phyloP scores from a whole-genome alignment of 345 rosid genomes.

The Jatropha curcas region DNA sequence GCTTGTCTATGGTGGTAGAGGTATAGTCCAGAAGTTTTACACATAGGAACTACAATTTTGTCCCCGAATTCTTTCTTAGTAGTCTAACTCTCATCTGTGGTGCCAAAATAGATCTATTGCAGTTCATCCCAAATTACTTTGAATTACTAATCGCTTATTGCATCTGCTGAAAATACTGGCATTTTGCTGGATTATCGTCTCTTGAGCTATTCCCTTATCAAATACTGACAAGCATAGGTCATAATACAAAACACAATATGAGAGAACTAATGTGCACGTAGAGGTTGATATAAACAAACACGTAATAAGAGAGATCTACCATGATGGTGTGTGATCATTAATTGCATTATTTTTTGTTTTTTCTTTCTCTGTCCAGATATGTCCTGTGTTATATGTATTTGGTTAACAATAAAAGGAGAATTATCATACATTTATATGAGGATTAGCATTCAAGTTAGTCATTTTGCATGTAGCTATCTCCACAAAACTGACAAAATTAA shows the following conservation, averaged over 20 bases:
- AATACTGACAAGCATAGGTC: neutral
- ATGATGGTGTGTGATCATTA: neutral
- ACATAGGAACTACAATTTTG: neutral
- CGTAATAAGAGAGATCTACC: neutral
- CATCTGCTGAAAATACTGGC: slow-evolving; percentile 1
- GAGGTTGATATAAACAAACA: slow-evolving; percentile 4
- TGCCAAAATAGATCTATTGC: neutral
- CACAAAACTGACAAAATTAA: neutral
- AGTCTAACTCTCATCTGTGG: neutral
- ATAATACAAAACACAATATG: neutral
- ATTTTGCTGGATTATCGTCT: neutral
- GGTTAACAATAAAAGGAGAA: neutral
- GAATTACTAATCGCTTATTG: neutral
- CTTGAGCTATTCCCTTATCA: neutral
- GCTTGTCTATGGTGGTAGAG: slow-evolving; percentile 97
- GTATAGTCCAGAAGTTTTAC: slow-evolving; percentile 33
- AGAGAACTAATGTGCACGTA: neutral
- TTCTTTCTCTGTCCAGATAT: neutral
- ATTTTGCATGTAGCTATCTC: neutral
- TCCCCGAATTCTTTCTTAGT: neutral
- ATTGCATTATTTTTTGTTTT: neutral
- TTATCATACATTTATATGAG: neutral
- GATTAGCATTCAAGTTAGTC: neutral
- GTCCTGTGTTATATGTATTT: neutral
- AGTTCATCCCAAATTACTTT: neutral